Evolutionary conservation across 2,329 filamentous ascomycete genomes (phyloP), one percentile per base, ranked within the genome.

Genomic region (Mycosphaerella sp.): DNA sequence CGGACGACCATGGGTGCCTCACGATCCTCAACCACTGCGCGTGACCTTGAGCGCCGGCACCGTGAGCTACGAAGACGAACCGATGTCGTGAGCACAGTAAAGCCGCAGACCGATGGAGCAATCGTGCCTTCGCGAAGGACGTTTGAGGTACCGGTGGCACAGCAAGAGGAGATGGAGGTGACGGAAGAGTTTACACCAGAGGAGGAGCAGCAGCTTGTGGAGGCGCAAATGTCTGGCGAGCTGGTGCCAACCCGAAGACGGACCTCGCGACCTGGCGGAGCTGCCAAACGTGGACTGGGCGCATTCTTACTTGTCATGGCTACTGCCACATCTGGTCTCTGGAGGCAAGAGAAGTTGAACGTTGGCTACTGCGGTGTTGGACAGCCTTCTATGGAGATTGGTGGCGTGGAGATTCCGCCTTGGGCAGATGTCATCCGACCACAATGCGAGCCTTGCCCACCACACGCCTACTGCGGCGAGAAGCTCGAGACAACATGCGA

Each of bases 181-280:
- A 85, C 87, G 3, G 93, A 97, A 69, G 93, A 98, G 66, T 98
- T 97, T 62, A 95, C 91, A 0, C 88, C 91, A 0, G 89, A 96
- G 59, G 92, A 89, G 67, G 87, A 91, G 70, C 75, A 89, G 11
- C 87, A 90, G 59, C 74, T 95, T 10, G 89, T 85, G n/a, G 78
- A 79, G 48, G 86, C 91, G 60, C 80, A 85, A 48, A 64, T 66
- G 45, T 54, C 64, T 32, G 66, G 66, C 23, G 75, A 77, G 53
- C 78, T 81, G 31, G 65, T 76, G 4, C 69, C 73, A 6, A 67
- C 70, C 7, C 59, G 63, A 9, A 64, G 62, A 23, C 71, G 74
- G 59, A 69, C 75, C 61, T 66, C 64, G 41, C 62, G 65, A 62
- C 69, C 78, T 53, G 72, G 76, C 32, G 70, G 75, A 12, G 69